Evolutionary conservation across 2,329 filamentous ascomycete species (phyloP).

Genomic region (Salinomyces thailandicus): DNA sequence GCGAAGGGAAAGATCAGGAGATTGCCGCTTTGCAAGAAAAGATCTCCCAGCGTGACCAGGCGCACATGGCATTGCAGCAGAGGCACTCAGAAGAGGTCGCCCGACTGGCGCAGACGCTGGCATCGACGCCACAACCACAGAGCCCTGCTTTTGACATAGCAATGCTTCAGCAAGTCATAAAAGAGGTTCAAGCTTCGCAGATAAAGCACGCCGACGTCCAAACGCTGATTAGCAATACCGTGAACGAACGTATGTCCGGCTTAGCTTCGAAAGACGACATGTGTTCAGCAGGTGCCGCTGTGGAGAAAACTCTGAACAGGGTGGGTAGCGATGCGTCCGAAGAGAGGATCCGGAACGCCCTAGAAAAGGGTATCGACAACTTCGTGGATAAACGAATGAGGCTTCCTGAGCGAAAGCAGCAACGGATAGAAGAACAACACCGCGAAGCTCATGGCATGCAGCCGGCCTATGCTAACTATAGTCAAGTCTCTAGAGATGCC

Average conservation of each 20-base stretch:
- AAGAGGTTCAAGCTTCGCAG: slow-evolving; percentile 5
- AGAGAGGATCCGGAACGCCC: slow-evolving; percentile 6
- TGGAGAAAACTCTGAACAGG: slow-evolving; percentile 8
- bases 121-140: slow-evolving; percentile 1
- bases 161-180: slow-evolving; percentile 6
- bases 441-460: no score
- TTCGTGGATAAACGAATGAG: slow-evolving; percentile 4
- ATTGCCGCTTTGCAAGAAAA: neutral
- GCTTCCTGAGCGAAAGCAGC: no score
- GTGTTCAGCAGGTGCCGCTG: slow-evolving; percentile 2
- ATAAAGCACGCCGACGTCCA: slow-evolving; percentile 6
- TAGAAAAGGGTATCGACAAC: slow-evolving; percentile 6
- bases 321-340: slow-evolving; percentile 2
- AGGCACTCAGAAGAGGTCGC: neutral
- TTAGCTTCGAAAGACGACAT: slow-evolving; percentile 10
- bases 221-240: slow-evolving; percentile 6
- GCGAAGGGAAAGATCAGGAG: neutral
- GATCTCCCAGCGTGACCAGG: neutral
- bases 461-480: no score
- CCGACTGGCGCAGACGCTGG: neutral
- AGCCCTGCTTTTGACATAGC: slow-evolving; percentile 5
- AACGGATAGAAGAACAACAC: no score
- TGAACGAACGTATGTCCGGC: slow-evolving; percentile 6
- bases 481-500: no score
- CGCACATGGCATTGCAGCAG: neutral